phyloP scores from a whole-genome alignment of 2,329 filamentous ascomycete genomes.

The Camptophora hylomeconis region DNA sequence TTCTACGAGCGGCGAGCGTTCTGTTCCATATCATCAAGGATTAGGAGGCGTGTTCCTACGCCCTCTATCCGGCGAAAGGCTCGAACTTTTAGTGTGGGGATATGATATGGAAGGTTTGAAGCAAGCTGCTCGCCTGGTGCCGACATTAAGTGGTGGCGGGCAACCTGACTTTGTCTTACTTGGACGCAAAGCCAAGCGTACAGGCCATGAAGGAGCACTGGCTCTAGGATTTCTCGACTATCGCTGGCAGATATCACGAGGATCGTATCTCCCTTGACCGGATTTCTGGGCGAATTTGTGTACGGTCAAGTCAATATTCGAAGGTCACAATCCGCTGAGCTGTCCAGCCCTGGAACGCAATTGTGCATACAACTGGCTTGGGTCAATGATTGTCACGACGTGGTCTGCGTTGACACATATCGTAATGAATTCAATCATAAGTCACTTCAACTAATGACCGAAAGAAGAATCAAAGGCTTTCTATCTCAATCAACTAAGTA shows the following conservation, averaged over 20 bases:
- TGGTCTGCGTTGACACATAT: no score
- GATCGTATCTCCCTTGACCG: conserved; percentile 29
- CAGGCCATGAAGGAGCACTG: conserved; percentile 37
- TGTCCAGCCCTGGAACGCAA: no score
- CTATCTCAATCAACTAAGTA: no score
- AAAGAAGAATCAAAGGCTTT: no score
- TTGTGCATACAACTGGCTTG: no score
- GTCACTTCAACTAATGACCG: no score
- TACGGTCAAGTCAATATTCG: background rate
- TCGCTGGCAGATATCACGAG: conserved; percentile 37
- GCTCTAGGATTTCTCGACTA: conserved; percentile 44
- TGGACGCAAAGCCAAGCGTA: conserved; percentile 33
- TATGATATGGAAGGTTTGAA: conserved; percentile 32
- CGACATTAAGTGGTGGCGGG: conserved; percentile 42
- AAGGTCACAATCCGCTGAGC: no score
- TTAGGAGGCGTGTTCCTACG: conserved; percentile 40
- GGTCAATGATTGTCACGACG: no score
- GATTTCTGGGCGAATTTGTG: background rate
- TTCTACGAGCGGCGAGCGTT: conserved; percentile 8
- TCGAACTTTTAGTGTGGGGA: conserved; percentile 47
- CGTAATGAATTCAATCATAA: no score
- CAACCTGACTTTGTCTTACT: conserved; percentile 45
- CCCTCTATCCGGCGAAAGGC: conserved; percentile 32
- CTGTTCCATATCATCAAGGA: conserved; percentile 22
- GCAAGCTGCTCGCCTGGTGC: conserved; percentile 40